These are phyloP conservation scores for Boletus edulis DNA, from an alignment of 768 basidiomycete species.

Conservation along the genomic window DNA sequence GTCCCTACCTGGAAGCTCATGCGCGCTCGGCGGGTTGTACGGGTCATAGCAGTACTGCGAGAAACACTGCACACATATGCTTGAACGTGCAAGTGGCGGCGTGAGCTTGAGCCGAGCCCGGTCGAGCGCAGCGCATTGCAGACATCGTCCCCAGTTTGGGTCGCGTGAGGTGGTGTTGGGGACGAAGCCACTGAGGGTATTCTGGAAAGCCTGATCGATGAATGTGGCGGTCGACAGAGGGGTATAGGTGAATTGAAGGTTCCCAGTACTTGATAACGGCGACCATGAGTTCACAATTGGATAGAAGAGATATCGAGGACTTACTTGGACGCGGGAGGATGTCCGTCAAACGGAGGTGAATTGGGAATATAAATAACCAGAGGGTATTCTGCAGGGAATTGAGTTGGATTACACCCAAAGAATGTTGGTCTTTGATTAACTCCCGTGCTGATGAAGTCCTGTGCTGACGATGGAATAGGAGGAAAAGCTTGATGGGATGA, in stretches of 20 bases:
- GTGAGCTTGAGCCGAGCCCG: slow-evolving; percentile 44
- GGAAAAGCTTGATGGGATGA: slow-evolving; percentile 61
- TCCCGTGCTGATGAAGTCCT: slow-evolving; percentile 55
- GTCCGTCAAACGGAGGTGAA: slow-evolving; percentile 64
- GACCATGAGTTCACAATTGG: slow-evolving; percentile 3
- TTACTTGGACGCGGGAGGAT: slow-evolving; percentile 64
- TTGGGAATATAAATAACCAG: slow-evolving; percentile 76
- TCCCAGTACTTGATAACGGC: slow-evolving; percentile 41
- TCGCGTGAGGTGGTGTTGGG: slow-evolving; percentile 59
- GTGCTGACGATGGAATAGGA: slow-evolving; percentile 52
- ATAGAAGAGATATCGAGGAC: neutral
- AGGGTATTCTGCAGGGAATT: slow-evolving; percentile 55
- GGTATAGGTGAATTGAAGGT: slow-evolving; percentile 62
- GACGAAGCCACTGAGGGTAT: slow-evolving; percentile 57
- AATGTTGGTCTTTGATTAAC: slow-evolving; percentile 71
- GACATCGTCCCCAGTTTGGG: slow-evolving; percentile 49
- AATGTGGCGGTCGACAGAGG: slow-evolving; percentile 51
- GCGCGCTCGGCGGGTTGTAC: slow-evolving; percentile 57
- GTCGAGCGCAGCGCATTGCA: slow-evolving; percentile 64
- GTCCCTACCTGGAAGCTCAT: slow-evolving; percentile 37
- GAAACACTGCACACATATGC: slow-evolving; percentile 59
- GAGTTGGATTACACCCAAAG: slow-evolving; percentile 68
- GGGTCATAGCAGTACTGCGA: slow-evolving; percentile 56
- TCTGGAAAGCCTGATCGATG: slow-evolving; percentile 57
- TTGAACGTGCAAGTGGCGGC: slow-evolving; percentile 38